Conservation (phyloP, 2,329 filamentous ascomycete species). For the Pseudocercospora cruenta region DNA sequence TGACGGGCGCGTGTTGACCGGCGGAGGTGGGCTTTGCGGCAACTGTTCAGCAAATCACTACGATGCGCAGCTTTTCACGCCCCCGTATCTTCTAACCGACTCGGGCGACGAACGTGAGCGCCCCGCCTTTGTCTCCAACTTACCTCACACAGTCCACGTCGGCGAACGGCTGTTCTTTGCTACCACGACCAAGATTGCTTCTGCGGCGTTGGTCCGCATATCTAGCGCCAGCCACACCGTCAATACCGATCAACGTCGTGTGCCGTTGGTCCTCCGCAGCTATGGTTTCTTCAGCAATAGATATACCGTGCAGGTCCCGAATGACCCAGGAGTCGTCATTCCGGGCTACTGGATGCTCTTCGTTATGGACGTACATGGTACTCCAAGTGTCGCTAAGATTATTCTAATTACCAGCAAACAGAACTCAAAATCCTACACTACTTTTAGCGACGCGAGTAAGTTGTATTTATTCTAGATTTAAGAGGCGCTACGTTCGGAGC, state of each 20-base stretch:
- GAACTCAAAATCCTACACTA: not conserved
- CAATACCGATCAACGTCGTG: constrained; percentile 61
- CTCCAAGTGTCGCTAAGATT: constrained; percentile 7
- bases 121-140: not conserved
- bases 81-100: constrained; percentile 54
- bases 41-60: constrained; percentile 49
- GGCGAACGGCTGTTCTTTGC: constrained; percentile 5
- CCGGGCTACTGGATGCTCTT: constrained; percentile 14
- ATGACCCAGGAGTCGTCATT: constrained; percentile 8
- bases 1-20: constrained; percentile 56
- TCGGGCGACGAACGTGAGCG: not conserved
- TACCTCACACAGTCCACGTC: constrained; percentile 5
- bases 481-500: not conserved
- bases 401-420: not conserved
- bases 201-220: constrained; percentile 48
- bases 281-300: not conserved
- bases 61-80: constrained; percentile 60
- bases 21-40: constrained; percentile 57
- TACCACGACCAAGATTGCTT: constrained; percentile 38
- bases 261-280: constrained; percentile 44
- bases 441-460: not conserved
- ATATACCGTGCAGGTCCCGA: constrained; percentile 7
- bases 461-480: not conserved
- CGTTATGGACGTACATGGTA: constrained; percentile 12
- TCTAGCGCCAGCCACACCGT: constrained; percentile 59